Conservation (phyloP, 306 rosid species). For the Glycyrrhiza uralensis region DNA sequence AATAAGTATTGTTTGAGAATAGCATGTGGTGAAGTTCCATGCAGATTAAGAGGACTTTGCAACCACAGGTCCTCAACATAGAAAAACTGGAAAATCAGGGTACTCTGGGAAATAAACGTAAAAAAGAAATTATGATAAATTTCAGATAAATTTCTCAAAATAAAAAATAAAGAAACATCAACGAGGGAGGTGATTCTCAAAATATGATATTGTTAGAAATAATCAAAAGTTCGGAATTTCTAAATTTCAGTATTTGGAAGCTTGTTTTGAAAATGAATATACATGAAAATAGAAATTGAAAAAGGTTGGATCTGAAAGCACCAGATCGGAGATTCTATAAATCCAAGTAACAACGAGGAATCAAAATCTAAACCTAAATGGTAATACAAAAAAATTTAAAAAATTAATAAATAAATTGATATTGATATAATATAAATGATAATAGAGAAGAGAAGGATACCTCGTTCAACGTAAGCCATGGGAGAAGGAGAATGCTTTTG, state of each 20-base stretch:
- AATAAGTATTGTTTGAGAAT: background rate
- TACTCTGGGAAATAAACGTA: background rate
- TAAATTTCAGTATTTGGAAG: background rate
- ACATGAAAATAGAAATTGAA: background rate
- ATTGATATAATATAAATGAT: background rate
- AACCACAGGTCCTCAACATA: background rate
- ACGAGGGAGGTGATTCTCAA: background rate
- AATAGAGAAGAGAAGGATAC: slow-evolving; percentile 25
- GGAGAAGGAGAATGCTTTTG: background rate
- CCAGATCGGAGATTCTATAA: background rate
- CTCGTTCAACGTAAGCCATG: slow-evolving; percentile 57
- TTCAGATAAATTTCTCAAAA: background rate
- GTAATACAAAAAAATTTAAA: background rate
- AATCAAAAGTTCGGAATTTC: background rate
- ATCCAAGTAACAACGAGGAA: background rate
- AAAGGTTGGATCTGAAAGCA: background rate
- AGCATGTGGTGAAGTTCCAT: background rate
- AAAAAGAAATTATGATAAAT: background rate
- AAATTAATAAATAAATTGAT: background rate
- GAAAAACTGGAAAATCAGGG: background rate
- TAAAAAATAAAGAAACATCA: background rate
- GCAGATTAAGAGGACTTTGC: background rate
- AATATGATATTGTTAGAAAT: background rate
- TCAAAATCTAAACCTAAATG: background rate
- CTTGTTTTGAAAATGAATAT: background rate